These are phyloP conservation scores for Aphanomyces astaci DNA, from an alignment of 352 stramenopile genomes.

Conservation along the genomic window DNA sequence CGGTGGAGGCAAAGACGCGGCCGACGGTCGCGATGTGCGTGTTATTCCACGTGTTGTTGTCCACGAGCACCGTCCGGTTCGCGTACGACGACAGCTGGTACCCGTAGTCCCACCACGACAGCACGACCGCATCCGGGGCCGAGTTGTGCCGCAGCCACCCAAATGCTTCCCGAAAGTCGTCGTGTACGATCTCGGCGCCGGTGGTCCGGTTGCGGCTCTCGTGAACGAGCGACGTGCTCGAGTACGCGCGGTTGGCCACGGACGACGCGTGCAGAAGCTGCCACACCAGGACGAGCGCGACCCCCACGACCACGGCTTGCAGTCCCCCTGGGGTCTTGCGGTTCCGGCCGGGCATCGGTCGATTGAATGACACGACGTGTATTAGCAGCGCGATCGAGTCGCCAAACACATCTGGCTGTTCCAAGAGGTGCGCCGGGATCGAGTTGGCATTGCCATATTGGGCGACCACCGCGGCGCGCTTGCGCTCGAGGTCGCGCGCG, in stretches of 20 bases:
- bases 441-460: not conserved
- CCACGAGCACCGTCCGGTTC: slow-evolving; percentile 82
- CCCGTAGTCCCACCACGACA: slow-evolving; percentile 84
- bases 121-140: slow-evolving; percentile 48
- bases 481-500: not conserved
- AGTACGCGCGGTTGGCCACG: slow-evolving; percentile 66
- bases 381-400: not conserved
- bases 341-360: not conserved
- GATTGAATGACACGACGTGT: slow-evolving; percentile 1
- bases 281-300: slow-evolving; percentile 55
- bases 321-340: slow-evolving; percentile 26
- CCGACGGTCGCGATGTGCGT: slow-evolving; percentile 94
- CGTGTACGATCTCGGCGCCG: slow-evolving; percentile 36
- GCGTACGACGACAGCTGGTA: slow-evolving; percentile 77
- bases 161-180: slow-evolving; percentile 81
- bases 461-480: not conserved
- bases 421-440: not conserved
- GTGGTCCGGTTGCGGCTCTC: slow-evolving; percentile 49
- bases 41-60: slow-evolving; percentile 98
- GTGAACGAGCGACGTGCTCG: slow-evolving; percentile 68
- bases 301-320: slow-evolving; percentile 33
- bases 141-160: slow-evolving; percentile 74
- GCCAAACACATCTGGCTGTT: slow-evolving; percentile 6
- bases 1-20: slow-evolving; percentile 56
- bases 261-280: slow-evolving; percentile 53